These are phyloP conservation scores for Dictyostelium citrinum DNA, from an alignment of 78 protist genomes.

Conservation along the genomic window DNA sequence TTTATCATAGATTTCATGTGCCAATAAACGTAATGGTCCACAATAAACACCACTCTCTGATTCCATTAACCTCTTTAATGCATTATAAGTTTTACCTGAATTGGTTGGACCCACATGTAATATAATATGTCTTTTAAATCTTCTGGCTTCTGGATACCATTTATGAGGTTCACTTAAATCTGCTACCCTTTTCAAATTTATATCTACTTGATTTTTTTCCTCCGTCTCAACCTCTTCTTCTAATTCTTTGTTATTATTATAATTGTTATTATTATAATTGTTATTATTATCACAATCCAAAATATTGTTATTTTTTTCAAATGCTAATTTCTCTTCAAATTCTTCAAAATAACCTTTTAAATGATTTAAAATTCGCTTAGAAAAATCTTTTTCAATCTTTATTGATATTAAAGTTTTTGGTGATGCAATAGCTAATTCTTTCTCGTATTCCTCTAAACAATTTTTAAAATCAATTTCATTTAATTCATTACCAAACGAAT, in stretches of 20 bases:
- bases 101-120: conserved; percentile 83
- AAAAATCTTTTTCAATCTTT: not conserved
- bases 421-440: conserved; percentile 23
- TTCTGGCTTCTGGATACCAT: conserved; percentile 69
- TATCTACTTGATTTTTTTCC: not conserved
- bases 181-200: not conserved
- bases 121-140: conserved; percentile 52
- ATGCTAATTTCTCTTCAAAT: no score
- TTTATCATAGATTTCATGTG: conserved; percentile 61
- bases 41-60: conserved; percentile 78
- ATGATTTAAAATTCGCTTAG: not conserved
- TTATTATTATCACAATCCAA: no score
- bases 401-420: conserved; percentile 5
- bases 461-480: not conserved
- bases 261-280: not conserved
- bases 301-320: no score
- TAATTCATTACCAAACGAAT: not conserved
- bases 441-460: not conserved
- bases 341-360: no score
- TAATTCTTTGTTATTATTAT: not conserved
- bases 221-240: not conserved
- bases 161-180: conserved; percentile 47
- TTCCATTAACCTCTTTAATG: conserved; percentile 27
- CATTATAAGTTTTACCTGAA: conserved; percentile 73
- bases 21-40: conserved; percentile 78